Percentiles rank a stretch among this genome's conserved stretches.
Conservation (phyloP, 345 rosid species). For the Brassica incana region DNA sequence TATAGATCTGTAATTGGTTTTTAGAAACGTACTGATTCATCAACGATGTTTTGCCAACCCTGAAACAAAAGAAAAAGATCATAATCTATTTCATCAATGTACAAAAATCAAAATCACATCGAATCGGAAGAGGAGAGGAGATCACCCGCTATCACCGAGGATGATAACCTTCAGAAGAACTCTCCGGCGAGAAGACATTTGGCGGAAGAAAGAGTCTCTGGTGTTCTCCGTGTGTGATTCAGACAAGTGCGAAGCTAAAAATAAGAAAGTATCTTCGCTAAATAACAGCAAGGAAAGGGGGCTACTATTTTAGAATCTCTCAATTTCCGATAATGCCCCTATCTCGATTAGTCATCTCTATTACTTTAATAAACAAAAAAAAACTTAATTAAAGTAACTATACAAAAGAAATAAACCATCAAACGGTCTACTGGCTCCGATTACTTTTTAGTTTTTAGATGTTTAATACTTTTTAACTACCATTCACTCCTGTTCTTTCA, state of each 20-base stretch:
- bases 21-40: conserved; percentile 80
- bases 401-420: background rate
- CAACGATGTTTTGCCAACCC: conserved; percentile 85
- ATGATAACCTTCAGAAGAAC: conserved; percentile 24
- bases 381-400: background rate
- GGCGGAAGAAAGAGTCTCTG: conserved; percentile 28
- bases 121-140: background rate
- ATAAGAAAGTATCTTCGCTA: background rate
- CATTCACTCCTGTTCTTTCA: background rate
- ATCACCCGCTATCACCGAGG: conserved; percentile 24
- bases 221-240: conserved; percentile 10
- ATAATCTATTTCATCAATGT: background rate
- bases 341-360: background rate
- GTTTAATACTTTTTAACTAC: background rate
- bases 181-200: conserved; percentile 27
- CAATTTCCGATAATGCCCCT: background rate
- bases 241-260: conserved; percentile 1
- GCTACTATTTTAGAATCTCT: background rate
- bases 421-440: background rate
- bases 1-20: conserved; percentile 15
- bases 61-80: background rate
- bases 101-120: background rate
- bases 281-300: background rate
- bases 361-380: background rate
- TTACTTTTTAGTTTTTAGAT: background rate